phyloP scores from a whole-genome alignment of 768 basidiomycete genomes.

The Psilocybe cubensis region DNA sequence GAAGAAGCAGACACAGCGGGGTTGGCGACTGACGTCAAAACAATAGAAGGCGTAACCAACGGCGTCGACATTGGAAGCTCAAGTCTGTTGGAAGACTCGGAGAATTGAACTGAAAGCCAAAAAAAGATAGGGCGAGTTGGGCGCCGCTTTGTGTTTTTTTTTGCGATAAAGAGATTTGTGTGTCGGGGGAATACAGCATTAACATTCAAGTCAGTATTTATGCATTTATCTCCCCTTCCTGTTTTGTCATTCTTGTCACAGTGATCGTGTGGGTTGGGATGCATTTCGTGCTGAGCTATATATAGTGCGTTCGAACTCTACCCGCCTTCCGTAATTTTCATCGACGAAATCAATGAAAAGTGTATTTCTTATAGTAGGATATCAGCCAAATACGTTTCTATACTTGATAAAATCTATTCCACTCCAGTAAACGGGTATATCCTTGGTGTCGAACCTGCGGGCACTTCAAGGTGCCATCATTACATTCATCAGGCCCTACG shows the following conservation, averaged over 20 bases:
- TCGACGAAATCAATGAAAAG: not conserved
- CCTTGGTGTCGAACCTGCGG: no score
- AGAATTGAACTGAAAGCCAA: no score
- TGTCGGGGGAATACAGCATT: conserved; percentile 2
- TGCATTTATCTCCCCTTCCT: conserved; percentile 2
- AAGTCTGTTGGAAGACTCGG: not conserved
- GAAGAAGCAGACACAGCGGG: not conserved
- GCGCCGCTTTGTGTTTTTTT: conserved; percentile 5
- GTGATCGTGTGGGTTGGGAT: not conserved
- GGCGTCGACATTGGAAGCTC: conserved; percentile 5
- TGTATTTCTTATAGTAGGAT: no score
- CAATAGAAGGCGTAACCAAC: conserved; percentile 2
- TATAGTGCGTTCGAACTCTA: not conserved
- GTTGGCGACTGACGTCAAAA: conserved; percentile 9
- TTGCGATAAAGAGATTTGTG: not conserved
- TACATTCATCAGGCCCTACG: not conserved
- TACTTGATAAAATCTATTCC: no score
- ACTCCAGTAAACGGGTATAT: no score
- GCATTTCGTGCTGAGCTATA: not conserved
- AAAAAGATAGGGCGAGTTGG: conserved; percentile 14
- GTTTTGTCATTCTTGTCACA: conserved; percentile 5
- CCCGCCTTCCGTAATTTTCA: not conserved
- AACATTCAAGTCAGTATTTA: conserved; percentile 4
- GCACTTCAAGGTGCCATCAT: not conserved
- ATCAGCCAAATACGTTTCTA: no score